Evolutionary conservation across 257 asterid species (phyloP).

Genomic region (Oldenlandia corymbosa): DNA sequence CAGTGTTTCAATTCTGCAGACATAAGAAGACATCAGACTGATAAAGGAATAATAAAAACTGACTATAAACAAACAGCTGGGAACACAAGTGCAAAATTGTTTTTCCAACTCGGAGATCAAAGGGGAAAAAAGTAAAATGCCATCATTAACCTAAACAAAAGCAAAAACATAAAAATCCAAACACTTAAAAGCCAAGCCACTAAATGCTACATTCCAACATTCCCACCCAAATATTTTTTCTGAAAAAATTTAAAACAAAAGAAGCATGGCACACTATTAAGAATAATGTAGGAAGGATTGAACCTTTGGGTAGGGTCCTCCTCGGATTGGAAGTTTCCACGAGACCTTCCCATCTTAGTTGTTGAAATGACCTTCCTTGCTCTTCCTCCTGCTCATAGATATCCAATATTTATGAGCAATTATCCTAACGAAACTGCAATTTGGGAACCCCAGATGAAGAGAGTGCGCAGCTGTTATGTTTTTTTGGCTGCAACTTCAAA

Average conservation of each 20-base stretch:
- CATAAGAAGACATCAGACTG: too few relatives aligned
- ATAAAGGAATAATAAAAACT: too few relatives aligned
- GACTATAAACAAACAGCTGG: background rate
- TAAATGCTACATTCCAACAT: background rate
- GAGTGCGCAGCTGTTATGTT: background rate
- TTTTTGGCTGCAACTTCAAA: background rate
- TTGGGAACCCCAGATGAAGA: conserved; percentile 15
- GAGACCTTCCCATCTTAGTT: conserved; percentile 80
- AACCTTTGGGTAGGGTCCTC: conserved; percentile 88
- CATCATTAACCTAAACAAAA: conserved; percentile 13
- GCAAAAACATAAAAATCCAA: too few relatives aligned
- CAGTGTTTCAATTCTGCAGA: too few relatives aligned
- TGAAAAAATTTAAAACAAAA: background rate
- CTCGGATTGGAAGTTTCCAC: conserved; percentile 69
- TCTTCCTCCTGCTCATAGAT: background rate
- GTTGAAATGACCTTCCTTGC: conserved; percentile 8
- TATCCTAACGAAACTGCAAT: too few relatives aligned
- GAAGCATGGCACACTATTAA: background rate
- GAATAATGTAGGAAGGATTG: conserved; percentile 10
- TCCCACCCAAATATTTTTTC: too few relatives aligned
- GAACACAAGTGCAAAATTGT: background rate
- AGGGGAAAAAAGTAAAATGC: too few relatives aligned
- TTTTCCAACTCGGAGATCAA: background rate
- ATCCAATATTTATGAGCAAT: background rate
- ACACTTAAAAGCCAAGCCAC: too few relatives aligned